Evolutionary conservation across 1,284 basidiomycete species (phyloP).

Genomic region (Tilletiopsis washingtonensis): DNA sequence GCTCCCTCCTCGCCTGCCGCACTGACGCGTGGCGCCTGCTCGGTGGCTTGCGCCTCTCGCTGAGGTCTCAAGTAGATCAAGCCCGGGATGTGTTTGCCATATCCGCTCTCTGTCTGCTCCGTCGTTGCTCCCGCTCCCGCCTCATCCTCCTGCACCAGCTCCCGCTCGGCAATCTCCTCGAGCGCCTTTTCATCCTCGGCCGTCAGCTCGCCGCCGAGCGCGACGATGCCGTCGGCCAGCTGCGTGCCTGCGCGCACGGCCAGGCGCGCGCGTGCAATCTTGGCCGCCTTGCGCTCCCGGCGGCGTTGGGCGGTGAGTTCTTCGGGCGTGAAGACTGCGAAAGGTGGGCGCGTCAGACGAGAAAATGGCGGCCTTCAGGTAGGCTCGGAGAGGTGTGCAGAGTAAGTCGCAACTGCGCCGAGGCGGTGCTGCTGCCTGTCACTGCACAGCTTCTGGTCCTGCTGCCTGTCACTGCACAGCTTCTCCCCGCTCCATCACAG

Average conservation of each 20-base stretch:
- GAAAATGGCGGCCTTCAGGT: no score
- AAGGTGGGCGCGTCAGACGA: no score
- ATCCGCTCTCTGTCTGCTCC: conserved; percentile 3
- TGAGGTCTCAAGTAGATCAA: conserved; percentile 7
- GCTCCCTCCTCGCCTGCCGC: conserved; percentile 4
- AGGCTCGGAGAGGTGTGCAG: no score
- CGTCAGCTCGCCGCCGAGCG: conserved; percentile 47
- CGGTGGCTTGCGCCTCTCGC: conserved; percentile 3
- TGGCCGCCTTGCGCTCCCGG: conserved; percentile 39
- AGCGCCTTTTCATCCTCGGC: conserved; percentile 33
- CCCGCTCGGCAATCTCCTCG: conserved; percentile 22
- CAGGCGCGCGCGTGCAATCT: conserved; percentile 42
- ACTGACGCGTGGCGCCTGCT: no score
- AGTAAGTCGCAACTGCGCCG: no score
- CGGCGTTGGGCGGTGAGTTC: conserved; percentile 41
- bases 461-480: no score
- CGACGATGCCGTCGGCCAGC: conserved; percentile 36
- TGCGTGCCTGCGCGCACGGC: conserved; percentile 42
- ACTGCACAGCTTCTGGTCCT: no score
- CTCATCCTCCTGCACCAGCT: conserved; percentile 23
- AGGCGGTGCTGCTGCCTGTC: no score
- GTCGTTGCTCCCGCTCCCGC: not conserved
- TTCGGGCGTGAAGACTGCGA: conserved; percentile 33
- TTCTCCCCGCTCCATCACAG: no score
- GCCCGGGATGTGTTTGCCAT: conserved; percentile 10